Base-by-base conservation (phyloP, 768 basidiomycete species). In the Hortiboletus flavorubellus region DNA sequence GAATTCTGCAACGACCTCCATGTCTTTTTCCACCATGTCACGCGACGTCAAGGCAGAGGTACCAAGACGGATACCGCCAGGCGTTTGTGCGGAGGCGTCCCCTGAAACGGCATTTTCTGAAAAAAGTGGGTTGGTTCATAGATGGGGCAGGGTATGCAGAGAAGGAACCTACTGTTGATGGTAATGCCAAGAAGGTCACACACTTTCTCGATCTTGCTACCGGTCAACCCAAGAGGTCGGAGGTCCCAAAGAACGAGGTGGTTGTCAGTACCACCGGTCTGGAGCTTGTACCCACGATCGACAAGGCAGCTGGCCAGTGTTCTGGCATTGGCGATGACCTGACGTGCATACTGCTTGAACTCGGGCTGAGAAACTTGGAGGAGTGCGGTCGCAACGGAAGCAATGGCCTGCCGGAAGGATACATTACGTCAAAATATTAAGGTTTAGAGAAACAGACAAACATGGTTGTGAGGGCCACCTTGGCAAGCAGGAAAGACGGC, bases 401-500 rank as follows among this genome's bases (percentile, higher is more conserved):
- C 96, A 57, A 99, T 98, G 60, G 96, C 93, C 89, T 93, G 59
- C 16, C 40, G 16, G 16, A 23, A 49, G 42, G 10, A 15, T 21
- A 26, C 21, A n/a, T 56, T 40, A 26, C 26, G 21, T 48, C 30
- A 39, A 49, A n/a, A 53, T 38, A 31, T 23, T 40, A 55, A 40
- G 3, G 26, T 14, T 21, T 8, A 18, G 42, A 46, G 26, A 34
- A 45, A 46, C 30, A 51, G 46, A 72, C 84, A 53, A 53, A 91
- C 90, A 77, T 99, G 94, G 79, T 98, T 98, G 80, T 98, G 97
- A 42, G 96, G 97, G 46, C 96, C 97, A 74, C 97, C 97, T 76
- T 98, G 97, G 82, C 97, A 98, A 35, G 97, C 96, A 54, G 97
- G 97, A 86, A 99, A 99, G 60, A 99, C 96, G 47, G 97, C 95